These are phyloP conservation scores for Mortierella claussenii DNA, from an alignment of 192 early-diverging fungal species.

Conservation along the genomic window DNA sequence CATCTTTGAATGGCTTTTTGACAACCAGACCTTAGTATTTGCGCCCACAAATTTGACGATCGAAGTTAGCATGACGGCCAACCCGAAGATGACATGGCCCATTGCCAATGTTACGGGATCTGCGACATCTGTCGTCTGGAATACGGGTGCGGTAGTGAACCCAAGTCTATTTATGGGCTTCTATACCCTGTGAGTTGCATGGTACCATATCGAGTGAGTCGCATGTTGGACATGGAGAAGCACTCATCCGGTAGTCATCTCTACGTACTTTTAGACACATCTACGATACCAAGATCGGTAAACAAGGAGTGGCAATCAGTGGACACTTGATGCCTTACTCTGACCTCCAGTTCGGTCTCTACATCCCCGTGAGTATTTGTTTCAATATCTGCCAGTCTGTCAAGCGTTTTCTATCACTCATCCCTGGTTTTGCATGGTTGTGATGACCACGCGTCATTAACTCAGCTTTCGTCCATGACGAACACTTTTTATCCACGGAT, in stretches of 20 bases:
- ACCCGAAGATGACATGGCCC: slow-evolving; percentile 13
- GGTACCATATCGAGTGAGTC: neutral
- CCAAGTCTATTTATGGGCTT: slow-evolving; percentile 13
- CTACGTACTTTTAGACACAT: slow-evolving; percentile 13
- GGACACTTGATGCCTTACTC: slow-evolving; percentile 20
- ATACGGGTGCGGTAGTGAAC: neutral
- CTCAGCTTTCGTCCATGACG: too few species aligned
- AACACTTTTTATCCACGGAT: too few species aligned
- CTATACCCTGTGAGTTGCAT: slow-evolving; percentile 22
- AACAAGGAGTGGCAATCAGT: slow-evolving; percentile 8
- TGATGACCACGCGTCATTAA: too few species aligned
- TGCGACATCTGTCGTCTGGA: slow-evolving; percentile 14
- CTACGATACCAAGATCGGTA: slow-evolving; percentile 19
- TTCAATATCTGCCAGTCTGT: too few species aligned
- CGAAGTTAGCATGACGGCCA: slow-evolving; percentile 3
- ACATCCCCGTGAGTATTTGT: too few species aligned
- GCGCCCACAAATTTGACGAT: slow-evolving; percentile 15
- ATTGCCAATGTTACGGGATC: slow-evolving; percentile 26
- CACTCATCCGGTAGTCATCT: neutral
- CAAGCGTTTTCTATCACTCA: too few species aligned
- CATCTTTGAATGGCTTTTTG: slow-evolving; percentile 28
- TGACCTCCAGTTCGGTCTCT: slow-evolving; percentile 23
- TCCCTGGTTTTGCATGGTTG: too few species aligned
- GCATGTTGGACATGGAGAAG: neutral
- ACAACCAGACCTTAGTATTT: slow-evolving; percentile 13